Evolutionary conservation across 345 rosid species (phyloP).

Genomic region (Litchi chinensis): DNA sequence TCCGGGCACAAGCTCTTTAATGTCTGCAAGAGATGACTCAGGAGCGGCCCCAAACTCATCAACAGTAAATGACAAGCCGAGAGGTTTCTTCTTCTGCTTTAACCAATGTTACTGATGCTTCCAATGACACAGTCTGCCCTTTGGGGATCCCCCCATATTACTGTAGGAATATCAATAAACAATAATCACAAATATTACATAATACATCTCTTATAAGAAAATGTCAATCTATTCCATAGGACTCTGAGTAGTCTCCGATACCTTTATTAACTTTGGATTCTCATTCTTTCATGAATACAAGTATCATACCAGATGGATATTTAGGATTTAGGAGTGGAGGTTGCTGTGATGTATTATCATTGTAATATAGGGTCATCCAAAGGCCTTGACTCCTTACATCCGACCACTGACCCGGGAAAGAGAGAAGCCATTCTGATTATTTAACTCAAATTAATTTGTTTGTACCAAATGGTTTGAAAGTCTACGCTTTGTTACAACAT

Average conservation of each 20-base stretch:
- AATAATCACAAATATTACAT: conserved; percentile 21
- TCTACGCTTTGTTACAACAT: neutral
- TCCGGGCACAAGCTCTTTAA: conserved; percentile 83
- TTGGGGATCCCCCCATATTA: conserved; percentile 13
- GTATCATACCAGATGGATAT: neutral
- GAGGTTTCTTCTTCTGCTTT: conserved; percentile 82
- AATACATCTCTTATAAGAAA: conserved; percentile 15
- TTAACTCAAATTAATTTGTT: neutral
- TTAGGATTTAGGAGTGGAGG: conserved; percentile 25
- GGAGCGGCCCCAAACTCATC: conserved; percentile 41
- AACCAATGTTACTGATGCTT: conserved; percentile 52
- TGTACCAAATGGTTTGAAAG: neutral
- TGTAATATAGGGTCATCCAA: conserved; percentile 35
- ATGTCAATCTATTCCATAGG: conserved; percentile 17
- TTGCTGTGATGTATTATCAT: conserved; percentile 33
- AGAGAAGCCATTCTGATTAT: neutral
- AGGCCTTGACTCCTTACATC: conserved; percentile 27
- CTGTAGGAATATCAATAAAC: conserved; percentile 30
- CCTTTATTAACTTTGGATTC: conserved; percentile 14
- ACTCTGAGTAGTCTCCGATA: conserved; percentile 19
- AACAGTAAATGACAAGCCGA: conserved; percentile 42
- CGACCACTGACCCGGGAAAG: neutral
- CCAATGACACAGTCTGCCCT: conserved; percentile 8
- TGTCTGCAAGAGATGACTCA: conserved; percentile 57
- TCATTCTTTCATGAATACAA: neutral